Evolutionary conservation across 768 basidiomycete genomes (phyloP), one percentile per base, ranked within the genome.

Genomic region (Mycena filopes): DNA sequence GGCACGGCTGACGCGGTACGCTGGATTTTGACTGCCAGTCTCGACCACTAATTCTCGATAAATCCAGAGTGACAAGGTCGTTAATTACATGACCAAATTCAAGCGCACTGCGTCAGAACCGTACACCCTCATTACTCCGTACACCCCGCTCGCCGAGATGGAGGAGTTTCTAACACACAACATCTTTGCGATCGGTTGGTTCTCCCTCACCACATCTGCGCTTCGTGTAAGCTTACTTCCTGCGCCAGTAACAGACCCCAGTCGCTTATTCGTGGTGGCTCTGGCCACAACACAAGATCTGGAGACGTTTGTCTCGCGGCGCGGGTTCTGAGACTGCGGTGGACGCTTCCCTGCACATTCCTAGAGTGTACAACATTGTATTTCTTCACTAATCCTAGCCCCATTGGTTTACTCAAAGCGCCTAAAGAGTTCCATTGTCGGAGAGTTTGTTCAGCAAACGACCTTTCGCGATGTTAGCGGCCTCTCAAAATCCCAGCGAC

Each of bases 91-190:
- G 89, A 87, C 83, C 40, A 90, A 84, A 69, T 95, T 95, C 80
- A 83, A 87, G 70, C 88, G 93, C 33, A 82, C 81, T 8, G 76
- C 84, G 11, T 83, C 83, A 4, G 78, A 90, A 59, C 89, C 90
- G 3, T 95, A 95, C 76, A 90, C 87, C 15, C 77, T 91, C 57
- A 93, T 97, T 69, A 94, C 94, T 1, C 94, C 95, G 1, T 79
- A 86, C 47, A 91, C 95, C 8, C 85, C 93, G 2, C 83, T 97
- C 12, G 85, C 86, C 0, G 93, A 94, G 15, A 81, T 97, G n/a
- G 94, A 95, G 70, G 82, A 80, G 13, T 98, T 98, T 77, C 80
- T 97, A 55, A 79, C 82, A 67, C 58, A 80, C 23, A 90, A 93
- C 67, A 83, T 91, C 42, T 95, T 95, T 67, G 94, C 93, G 2